Evolutionary conservation across 2,329 filamentous ascomycete species (phyloP).

Genomic region (Fusarium humuli): DNA sequence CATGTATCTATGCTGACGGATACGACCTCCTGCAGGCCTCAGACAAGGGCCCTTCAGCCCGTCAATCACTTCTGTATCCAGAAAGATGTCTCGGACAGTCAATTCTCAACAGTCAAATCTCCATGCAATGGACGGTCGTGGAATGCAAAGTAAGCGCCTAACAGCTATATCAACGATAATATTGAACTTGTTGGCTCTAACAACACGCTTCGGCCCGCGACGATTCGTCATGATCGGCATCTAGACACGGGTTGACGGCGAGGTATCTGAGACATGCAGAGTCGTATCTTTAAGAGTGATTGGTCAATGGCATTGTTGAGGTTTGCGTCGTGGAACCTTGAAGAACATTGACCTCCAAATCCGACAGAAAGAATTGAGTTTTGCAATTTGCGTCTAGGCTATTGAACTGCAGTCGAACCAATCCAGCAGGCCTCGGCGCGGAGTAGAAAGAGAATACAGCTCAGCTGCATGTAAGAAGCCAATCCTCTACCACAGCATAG

Average conservation of each 20-base stretch:
- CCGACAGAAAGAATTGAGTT: fast-evolving
- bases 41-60: neutral
- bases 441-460: neutral
- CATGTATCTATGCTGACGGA: neutral
- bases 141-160: neutral
- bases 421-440: neutral
- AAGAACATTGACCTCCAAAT: neutral
- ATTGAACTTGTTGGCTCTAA: neutral
- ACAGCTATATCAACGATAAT: neutral
- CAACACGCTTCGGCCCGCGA: constrained; percentile 11
- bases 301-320: fast-evolving
- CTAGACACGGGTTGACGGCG: neutral
- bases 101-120: neutral
- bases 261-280: neutral
- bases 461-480: neutral
- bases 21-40: neutral
- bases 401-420: neutral
- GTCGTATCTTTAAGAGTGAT: neutral
- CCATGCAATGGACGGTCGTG: neutral
- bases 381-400: neutral
- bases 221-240: neutral
- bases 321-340: neutral
- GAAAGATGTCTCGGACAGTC: neutral
- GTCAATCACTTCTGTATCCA: neutral
- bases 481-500: neutral